These are phyloP conservation scores for Exserohilum rostratum DNA, from an alignment of 2,329 filamentous ascomycete genomes.

Conservation along the genomic window DNA sequence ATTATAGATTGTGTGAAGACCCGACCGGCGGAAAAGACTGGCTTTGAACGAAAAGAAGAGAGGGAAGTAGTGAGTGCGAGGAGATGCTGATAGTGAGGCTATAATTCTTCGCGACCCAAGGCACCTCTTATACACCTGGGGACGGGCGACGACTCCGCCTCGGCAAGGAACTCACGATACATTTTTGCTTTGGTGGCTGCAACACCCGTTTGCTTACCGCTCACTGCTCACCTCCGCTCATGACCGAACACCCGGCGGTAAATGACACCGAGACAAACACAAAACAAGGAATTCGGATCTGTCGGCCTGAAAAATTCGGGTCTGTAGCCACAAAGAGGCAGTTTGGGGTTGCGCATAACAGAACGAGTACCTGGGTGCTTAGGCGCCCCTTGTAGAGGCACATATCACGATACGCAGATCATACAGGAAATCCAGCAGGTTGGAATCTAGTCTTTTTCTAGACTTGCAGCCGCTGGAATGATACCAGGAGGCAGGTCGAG, in stretches of 20 bases:
- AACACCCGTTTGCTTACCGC: neutral
- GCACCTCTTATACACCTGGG: constrained; percentile 10
- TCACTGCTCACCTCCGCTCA: too few relatives aligned
- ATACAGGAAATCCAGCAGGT: constrained; percentile 12
- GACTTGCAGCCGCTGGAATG: constrained; percentile 5
- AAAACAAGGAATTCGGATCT: constrained; percentile 8
- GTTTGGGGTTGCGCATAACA: constrained; percentile 11
- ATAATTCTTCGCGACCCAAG: neutral
- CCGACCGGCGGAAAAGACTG: constrained; percentile 11
- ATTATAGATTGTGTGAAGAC: constrained; percentile 13
- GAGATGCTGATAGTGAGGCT: constrained; percentile 12
- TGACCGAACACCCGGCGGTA: constrained; percentile 2
- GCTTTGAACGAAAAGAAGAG: constrained; percentile 1
- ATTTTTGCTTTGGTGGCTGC: neutral
- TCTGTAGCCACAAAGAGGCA: neutral
- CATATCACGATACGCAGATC: constrained; percentile 23
- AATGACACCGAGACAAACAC: constrained; percentile 13
- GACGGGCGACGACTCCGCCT: neutral
- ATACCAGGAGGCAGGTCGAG: neutral
- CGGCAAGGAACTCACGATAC: constrained; percentile 7
- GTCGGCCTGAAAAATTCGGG: constrained; percentile 1
- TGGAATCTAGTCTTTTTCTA: neutral
- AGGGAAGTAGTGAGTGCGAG: constrained; percentile 1
- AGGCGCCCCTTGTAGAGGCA: constrained; percentile 1
- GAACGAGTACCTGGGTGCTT: neutral